These are phyloP conservation scores for Ceratobasidium papillatum DNA, from an alignment of 1,284 basidiomycete genomes.

Conservation along the genomic window DNA sequence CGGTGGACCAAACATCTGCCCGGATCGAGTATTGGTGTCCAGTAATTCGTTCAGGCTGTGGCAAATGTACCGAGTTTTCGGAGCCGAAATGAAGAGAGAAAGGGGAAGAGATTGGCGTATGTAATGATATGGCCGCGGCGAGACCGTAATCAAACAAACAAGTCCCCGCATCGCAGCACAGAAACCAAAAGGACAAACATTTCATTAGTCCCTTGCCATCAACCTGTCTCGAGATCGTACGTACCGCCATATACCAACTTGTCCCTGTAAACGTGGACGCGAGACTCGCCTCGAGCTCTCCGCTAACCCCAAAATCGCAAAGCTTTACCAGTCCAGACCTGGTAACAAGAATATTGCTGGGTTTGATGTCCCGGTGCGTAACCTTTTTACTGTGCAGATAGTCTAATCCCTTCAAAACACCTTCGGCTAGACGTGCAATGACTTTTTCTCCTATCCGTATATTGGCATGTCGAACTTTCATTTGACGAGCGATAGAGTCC, in stretches of 20 bases:
- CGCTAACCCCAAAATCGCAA: conserved; percentile 96
- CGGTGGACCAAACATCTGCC: conserved; percentile 98
- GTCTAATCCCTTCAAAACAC: conserved; percentile 87
- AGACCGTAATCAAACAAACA: conserved; percentile 6
- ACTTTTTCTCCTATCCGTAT: conserved; percentile 91
- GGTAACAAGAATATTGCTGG: conserved; percentile 92
- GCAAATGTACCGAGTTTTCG: conserved; percentile 37
- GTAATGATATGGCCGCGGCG: not conserved
- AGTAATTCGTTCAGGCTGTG: conserved; percentile 89
- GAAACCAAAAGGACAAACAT: conserved; percentile 6
- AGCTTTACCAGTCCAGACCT: conserved; percentile 89
- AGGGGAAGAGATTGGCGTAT: not conserved
- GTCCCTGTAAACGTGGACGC: conserved; percentile 98
- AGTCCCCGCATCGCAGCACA: not conserved
- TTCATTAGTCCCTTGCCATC: not conserved
- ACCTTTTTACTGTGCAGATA: conserved; percentile 92
- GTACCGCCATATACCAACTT: conserved; percentile 95
- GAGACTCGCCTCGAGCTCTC: conserved; percentile 89
- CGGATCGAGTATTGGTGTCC: conserved; percentile 91
- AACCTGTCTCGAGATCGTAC: conserved; percentile 52
- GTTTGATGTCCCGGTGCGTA: conserved; percentile 98
- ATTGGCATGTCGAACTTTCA: conserved; percentile 73
- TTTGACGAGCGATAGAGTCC: conserved; percentile 86
- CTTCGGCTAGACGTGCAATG: conserved; percentile 89
- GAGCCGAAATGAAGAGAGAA: conserved; percentile 33